Evolutionary conservation across 1,139 yeast genomes (phyloP).

Genomic region (Diutina mesorugosa): DNA sequence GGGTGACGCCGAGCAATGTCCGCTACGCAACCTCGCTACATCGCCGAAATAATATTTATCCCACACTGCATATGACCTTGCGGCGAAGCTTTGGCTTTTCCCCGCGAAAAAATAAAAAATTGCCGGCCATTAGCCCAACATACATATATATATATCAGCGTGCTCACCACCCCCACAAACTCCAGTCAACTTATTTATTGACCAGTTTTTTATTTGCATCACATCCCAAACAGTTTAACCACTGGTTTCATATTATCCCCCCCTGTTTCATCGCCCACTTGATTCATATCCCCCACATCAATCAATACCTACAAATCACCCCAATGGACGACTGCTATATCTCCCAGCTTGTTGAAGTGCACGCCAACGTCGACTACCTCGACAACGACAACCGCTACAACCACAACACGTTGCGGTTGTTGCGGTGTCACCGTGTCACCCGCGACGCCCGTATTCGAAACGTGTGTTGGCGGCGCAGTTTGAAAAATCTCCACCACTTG

Average conservation of each 20-base stretch:
- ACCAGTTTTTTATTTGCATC: no score
- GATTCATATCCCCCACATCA: not conserved
- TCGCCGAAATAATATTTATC: not conserved
- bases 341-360: conserved; percentile 7
- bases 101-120: no score
- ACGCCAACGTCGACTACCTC: conserved; percentile 26
- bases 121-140: not conserved
- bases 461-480: conserved; percentile 30
- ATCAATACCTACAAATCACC: not conserved
- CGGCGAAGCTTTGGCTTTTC: not conserved
- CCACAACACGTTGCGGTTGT: conserved; percentile 5
- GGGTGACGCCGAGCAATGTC: not conserved
- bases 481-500: conserved; percentile 18
- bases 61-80: not conserved
- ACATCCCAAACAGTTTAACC: no score
- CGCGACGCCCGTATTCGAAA: conserved; percentile 20
- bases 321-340: conserved; percentile 7
- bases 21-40: no score
- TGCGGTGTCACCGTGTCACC: conserved; percentile 7
- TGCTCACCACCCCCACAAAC: not conserved
- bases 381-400: conserved; percentile 8
- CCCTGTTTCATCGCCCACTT: no score
- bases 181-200: not conserved
- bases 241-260: no score
- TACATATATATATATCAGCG: not conserved